phyloP scores from a whole-genome alignment of 352 stramenopile species.

The Pythium rishiriense region DNA sequence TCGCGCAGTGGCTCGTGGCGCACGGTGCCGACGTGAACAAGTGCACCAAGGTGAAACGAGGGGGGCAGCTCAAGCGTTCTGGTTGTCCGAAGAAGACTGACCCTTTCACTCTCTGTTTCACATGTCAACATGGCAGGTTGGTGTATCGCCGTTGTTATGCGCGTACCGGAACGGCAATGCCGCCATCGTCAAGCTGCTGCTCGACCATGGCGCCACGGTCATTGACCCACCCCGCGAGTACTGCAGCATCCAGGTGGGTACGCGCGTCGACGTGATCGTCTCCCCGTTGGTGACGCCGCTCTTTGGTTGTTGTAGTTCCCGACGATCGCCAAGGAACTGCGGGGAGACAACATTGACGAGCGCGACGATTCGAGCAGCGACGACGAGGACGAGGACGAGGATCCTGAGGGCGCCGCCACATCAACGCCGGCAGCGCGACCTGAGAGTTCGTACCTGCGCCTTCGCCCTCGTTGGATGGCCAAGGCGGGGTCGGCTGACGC shows the following conservation, averaged over 20 bases:
- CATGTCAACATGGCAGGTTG: conserved; percentile 14
- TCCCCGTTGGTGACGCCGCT: neutral
- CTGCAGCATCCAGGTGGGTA: conserved; percentile 45
- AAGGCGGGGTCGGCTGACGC: no score
- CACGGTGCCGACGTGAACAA: conserved; percentile 60
- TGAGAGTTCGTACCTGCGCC: neutral
- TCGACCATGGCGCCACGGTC: conserved; percentile 44
- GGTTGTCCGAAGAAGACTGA: no score
- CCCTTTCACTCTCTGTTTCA: no score
- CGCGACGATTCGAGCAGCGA: neutral
- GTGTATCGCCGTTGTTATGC: conserved; percentile 53
- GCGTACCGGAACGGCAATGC: conserved; percentile 57
- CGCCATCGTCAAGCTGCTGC: conserved; percentile 41
- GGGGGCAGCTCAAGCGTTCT: no score
- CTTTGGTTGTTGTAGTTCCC: conserved; percentile 18
- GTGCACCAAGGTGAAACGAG: conserved; percentile 37
- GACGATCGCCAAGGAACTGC: conserved; percentile 19
- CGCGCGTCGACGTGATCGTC: neutral
- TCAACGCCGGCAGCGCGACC: neutral
- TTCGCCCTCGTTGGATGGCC: conserved; percentile 6
- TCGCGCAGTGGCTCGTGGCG: conserved; percentile 50
- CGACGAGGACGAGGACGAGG: neutral
- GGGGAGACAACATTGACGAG: conserved; percentile 15
- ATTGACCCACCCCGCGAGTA: conserved; percentile 34
- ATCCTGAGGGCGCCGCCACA: no score